A percentile compares a stretch with the other conserved stretches of the same genome.
These are phyloP conservation scores for Colletotrichum phormii DNA, from an alignment of 2,329 filamentous ascomycete genomes.

Conservation along the genomic window DNA sequence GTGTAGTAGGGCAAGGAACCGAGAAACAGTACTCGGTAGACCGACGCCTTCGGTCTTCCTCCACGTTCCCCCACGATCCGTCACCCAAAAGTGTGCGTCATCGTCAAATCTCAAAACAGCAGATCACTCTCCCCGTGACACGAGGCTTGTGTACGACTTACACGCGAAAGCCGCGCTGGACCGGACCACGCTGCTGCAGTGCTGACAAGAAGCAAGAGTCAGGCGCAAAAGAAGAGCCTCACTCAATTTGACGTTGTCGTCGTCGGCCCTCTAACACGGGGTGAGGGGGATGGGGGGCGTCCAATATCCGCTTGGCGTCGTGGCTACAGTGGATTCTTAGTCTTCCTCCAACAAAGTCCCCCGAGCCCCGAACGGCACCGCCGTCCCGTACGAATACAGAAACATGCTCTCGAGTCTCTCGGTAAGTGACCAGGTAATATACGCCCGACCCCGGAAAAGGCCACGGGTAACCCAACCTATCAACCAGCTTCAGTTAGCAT, in stretches of 20 bases:
- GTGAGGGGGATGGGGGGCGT: neutral
- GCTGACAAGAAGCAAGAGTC: neutral
- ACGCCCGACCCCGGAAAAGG: neutral
- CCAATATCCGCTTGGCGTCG: constrained; percentile 18
- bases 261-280: neutral
- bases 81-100: neutral
- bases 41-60: neutral
- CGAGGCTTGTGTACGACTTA: neutral
- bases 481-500: constrained; percentile 2
- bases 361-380: constrained; percentile 5
- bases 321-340: neutral
- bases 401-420: neutral
- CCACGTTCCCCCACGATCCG: neutral
- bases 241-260: neutral
- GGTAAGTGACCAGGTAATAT: neutral
- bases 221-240: neutral
- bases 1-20: neutral
- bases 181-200: neutral
- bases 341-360: neutral
- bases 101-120: neutral
- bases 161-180: neutral
- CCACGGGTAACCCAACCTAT: neutral
- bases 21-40: neutral
- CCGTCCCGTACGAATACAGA: neutral
- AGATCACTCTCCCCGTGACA: neutral